Evolutionary conservation across 164 flowering plant genomes (phyloP), one percentile per base, ranked within the genome.

Genomic region (Warburgia ugandensis): DNA sequence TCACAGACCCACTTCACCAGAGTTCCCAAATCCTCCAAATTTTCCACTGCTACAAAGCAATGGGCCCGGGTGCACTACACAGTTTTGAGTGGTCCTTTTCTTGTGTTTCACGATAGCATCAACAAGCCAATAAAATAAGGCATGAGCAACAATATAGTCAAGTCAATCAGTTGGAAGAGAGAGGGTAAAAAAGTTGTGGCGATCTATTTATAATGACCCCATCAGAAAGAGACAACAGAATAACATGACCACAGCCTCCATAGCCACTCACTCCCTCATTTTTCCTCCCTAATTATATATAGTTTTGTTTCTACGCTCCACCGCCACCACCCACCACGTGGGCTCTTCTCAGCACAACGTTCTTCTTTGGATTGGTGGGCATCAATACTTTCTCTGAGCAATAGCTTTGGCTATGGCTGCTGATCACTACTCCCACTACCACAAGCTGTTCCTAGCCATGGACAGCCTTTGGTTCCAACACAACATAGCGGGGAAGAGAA

Each of bases 381-480:
- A 44, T 6, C 27, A 25, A 11, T 16, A 21, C 17, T 30, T 30
- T 3, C 39, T 22, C 33, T 8, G 29, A n/a, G 23, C 14, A 6
- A 20, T 10, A 30, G n/a, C 29, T 9, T 6, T 10, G 35, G 26
- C 23, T 40, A 12, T n/a, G 31, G 59, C 35, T 3, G 16, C 30
- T 26, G 20, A 45, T 10, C 39, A 3, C 0, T 21, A 36, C 36
- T 39, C 45, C 40, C 39, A 4, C 20, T 31, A 28, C 23, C 11
- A 16, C 41, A 16, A 26, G 23, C 55, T 77, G 11, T 2, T 73
- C 41, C 67, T 55, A 45, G 73, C 63, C 39, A 77, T 80, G 79
- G 77, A 77, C 51, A 57, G 56, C 6, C 73, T 80, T 19, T 80
- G 86, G 83, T 77, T 75, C 57, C 76, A 73, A 61, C 75, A 74